These are phyloP conservation scores for Pouteria glomerata DNA, from an alignment of 148 eudicot species.

Conservation along the genomic window DNA sequence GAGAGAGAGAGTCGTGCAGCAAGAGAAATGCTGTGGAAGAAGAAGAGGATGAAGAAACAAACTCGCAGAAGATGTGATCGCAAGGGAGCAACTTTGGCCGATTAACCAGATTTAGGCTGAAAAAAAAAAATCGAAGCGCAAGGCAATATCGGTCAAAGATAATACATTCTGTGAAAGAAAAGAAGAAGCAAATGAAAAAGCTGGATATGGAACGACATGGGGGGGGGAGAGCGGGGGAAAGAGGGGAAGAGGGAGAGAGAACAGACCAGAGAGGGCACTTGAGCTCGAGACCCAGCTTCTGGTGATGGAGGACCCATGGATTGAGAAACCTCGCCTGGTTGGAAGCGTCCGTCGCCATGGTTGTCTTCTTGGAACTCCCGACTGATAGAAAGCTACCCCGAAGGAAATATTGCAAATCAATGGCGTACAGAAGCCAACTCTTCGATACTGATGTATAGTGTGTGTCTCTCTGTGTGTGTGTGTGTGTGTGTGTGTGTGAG, in stretches of 20 bases:
- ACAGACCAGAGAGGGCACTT: slow-evolving; percentile 85
- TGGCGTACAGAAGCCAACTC: too few species aligned
- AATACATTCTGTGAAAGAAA: not conserved
- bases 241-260: too few species aligned
- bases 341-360: slow-evolving; percentile 47
- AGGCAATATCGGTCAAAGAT: not conserved
- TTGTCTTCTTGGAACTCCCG: too few species aligned
- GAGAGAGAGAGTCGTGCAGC: not conserved
- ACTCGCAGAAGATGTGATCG: slow-evolving; percentile 83
- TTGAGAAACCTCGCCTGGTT: slow-evolving; percentile 41
- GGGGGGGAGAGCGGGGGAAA: not conserved
- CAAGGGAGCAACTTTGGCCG: slow-evolving; percentile 76
- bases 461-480: too few species aligned
- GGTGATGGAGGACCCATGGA: slow-evolving; percentile 70
- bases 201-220: not conserved
- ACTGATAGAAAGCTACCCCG: too few species aligned
- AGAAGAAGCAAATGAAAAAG: not conserved
- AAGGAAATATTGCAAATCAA: too few species aligned
- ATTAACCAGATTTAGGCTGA: slow-evolving; percentile 58
- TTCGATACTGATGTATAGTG: too few species aligned
- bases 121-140: slow-evolving; percentile 5
- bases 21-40: not conserved
- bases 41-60: slow-evolving; percentile 15
- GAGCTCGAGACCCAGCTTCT: slow-evolving; percentile 82
- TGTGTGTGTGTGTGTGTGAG: too few species aligned